Evolutionary conservation across 768 basidiomycete species (phyloP).

Genomic region (Mycena floridula): DNA sequence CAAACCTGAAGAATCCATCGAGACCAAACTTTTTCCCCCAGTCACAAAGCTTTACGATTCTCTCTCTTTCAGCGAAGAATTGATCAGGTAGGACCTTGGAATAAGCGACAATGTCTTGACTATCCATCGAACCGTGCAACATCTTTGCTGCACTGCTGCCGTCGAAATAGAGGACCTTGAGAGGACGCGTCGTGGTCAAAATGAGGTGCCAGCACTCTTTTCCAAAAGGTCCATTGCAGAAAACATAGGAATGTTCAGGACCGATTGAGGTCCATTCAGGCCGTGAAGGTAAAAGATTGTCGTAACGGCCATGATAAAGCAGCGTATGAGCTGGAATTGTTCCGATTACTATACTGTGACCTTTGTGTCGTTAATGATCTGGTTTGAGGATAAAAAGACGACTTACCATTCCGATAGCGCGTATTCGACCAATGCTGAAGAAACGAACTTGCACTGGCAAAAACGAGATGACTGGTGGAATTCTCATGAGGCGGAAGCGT

Average conservation of each 20-base stretch:
- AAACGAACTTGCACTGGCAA: slow-evolving; percentile 14
- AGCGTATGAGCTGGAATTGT: slow-evolving; percentile 11
- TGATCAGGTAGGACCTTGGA: slow-evolving; percentile 17
- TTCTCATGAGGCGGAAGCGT: slow-evolving; percentile 14
- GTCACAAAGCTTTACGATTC: slow-evolving; percentile 33
- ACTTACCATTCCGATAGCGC: slow-evolving; percentile 30
- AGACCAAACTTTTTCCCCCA: slow-evolving; percentile 35
- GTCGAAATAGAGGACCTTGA: slow-evolving; percentile 47
- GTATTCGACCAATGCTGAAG: slow-evolving; percentile 34
- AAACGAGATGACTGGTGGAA: slow-evolving; percentile 19
- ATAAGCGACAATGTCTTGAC: slow-evolving; percentile 42
- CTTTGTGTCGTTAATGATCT: no score
- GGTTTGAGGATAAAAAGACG: slow-evolving; percentile 1
- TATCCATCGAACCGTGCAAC: slow-evolving; percentile 33
- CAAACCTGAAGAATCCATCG: slow-evolving; percentile 41
- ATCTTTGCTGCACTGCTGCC: slow-evolving; percentile 43
- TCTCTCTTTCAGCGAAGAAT: slow-evolving; percentile 24
- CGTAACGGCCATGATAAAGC: slow-evolving; percentile 15
- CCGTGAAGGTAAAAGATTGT: slow-evolving; percentile 3
- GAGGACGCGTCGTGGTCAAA: slow-evolving; percentile 26
- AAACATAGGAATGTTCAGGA: slow-evolving; percentile 22
- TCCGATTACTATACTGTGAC: slow-evolving; percentile 15
- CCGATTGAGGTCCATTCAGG: slow-evolving; percentile 16
- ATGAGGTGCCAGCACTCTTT: slow-evolving; percentile 30
- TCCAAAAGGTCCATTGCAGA: slow-evolving; percentile 24